Conservation (phyloP, 2,329 filamentous ascomycete species). For the Alternaria atra region DNA sequence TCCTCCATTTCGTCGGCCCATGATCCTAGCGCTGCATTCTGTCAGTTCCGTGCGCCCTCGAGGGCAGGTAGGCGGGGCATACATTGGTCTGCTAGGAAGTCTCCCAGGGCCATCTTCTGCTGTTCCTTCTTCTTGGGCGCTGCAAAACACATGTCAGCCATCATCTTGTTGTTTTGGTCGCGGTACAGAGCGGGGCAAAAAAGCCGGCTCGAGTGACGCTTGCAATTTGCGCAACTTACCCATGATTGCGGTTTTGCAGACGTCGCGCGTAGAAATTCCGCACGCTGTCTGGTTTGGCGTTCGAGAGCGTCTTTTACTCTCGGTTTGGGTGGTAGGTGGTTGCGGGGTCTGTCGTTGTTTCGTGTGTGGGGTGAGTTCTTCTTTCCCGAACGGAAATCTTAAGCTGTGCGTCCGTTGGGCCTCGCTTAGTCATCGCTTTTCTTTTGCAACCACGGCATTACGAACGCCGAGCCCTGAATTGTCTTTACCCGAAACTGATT, state of each 20-base stretch:
- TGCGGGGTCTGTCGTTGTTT: conserved; percentile 33
- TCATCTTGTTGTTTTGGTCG: conserved; percentile 19
- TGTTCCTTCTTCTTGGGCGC: conserved; percentile 92
- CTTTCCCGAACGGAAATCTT: conserved; percentile 30
- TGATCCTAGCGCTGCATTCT: conserved; percentile 74
- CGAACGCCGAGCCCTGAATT: conserved; percentile 12
- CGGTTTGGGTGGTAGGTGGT: conserved; percentile 36
- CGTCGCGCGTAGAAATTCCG: conserved; percentile 48
- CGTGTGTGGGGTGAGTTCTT: conserved; percentile 27
- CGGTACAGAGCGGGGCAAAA: conserved; percentile 38
- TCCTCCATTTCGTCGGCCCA: conserved; percentile 99
- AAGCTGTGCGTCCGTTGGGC: conserved; percentile 35
- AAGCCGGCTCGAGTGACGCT: conserved; percentile 32
- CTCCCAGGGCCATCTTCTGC: conserved; percentile 97
- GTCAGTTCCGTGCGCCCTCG: conserved; percentile 39
- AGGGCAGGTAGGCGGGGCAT: conserved; percentile 54
- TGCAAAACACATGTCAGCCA: conserved; percentile 61
- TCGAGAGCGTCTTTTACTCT: conserved; percentile 43
- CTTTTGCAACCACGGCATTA: conserved; percentile 17
- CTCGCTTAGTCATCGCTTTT: conserved; percentile 27
- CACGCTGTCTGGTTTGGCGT: conserved; percentile 46
- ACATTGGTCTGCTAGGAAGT: conserved; percentile 94
- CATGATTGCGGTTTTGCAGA: conserved; percentile 66
- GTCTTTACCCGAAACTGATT: conserved; percentile 1
- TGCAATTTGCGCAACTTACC: conserved; percentile 52